phyloP scores from a whole-genome alignment of 257 asterid species.

The Fraxinus cuspidata region DNA sequence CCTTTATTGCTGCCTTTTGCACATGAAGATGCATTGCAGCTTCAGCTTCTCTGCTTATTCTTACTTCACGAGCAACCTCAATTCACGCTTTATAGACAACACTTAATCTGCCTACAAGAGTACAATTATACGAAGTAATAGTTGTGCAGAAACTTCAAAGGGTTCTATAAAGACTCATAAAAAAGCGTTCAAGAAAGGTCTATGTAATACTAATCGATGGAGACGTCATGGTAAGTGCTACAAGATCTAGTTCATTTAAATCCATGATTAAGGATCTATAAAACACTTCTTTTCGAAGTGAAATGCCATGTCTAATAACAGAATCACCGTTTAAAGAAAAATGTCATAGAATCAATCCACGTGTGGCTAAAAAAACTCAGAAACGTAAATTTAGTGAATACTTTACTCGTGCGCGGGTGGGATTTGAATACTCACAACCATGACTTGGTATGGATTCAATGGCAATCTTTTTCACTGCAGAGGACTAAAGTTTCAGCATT shows the following conservation, averaged over 20 bases:
- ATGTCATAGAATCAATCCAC: too few relatives aligned
- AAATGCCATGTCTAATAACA: not conserved
- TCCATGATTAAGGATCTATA: not conserved
- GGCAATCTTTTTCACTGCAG: not conserved
- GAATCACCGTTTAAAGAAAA: not conserved
- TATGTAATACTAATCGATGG: too few relatives aligned
- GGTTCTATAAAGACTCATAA: not conserved
- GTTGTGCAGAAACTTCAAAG: not conserved
- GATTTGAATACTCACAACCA: not conserved
- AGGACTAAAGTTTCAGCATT: not conserved
- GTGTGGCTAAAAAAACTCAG: too few relatives aligned
- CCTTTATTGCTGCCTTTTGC: slow-evolving; percentile 62
- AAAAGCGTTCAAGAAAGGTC: too few relatives aligned
- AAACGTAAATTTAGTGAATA: too few relatives aligned
- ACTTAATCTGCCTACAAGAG: slow-evolving; percentile 56
- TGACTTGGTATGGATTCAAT: too few relatives aligned
- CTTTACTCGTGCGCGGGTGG: not conserved
- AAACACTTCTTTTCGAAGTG: too few relatives aligned
- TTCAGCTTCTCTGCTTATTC: slow-evolving; percentile 74
- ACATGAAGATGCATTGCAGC: slow-evolving; percentile 70
- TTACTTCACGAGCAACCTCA: slow-evolving; percentile 67
- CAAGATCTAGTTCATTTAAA: not conserved
- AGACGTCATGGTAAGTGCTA: not conserved
- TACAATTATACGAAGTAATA: not conserved
- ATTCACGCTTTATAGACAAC: slow-evolving; percentile 47